Conservation (phyloP, 495 filamentous ascomycete genomes). For the Ramalina peruviana region DNA sequence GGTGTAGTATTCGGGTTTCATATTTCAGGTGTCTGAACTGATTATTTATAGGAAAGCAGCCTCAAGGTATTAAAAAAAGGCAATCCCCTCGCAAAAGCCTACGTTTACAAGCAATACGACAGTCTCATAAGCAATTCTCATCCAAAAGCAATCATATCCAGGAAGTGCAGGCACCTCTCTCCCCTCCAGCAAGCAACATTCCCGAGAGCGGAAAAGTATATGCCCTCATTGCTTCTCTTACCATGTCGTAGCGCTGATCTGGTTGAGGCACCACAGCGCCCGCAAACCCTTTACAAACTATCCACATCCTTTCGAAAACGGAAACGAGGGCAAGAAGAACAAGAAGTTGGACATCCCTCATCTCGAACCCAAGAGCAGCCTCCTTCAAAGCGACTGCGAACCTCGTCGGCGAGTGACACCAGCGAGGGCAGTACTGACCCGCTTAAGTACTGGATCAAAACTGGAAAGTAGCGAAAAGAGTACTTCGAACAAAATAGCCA, state of each 20-base stretch:
- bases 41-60: constrained; percentile 7
- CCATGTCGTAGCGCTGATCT: constrained; percentile 4
- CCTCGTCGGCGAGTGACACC: not conserved
- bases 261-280: constrained; percentile 2
- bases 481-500: constrained; percentile 10
- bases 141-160: constrained; percentile 2
- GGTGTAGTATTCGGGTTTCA: not conserved
- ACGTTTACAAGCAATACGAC: constrained; percentile 10
- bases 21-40: not conserved
- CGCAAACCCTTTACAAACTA: constrained; percentile 2
- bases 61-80: constrained; percentile 8
- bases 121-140: constrained; percentile 6
- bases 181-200: constrained; percentile 8
- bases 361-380: constrained; percentile 7
- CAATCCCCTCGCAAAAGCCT: constrained; percentile 9
- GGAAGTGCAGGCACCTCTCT: constrained; percentile 1
- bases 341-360: constrained; percentile 4
- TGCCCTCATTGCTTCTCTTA: constrained; percentile 1
- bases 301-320: constrained; percentile 8
- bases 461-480: constrained; percentile 4
- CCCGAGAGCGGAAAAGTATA: constrained; percentile 1
- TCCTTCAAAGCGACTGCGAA: constrained; percentile 9
- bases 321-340: constrained; percentile 11
- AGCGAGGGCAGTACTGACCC: not conserved
- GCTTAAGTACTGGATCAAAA: constrained; percentile 3